Evolutionary conservation across 2,329 filamentous ascomycete species (phyloP), one percentile per base, ranked within the genome.

Genomic region (Zymoseptoria crescenta): DNA sequence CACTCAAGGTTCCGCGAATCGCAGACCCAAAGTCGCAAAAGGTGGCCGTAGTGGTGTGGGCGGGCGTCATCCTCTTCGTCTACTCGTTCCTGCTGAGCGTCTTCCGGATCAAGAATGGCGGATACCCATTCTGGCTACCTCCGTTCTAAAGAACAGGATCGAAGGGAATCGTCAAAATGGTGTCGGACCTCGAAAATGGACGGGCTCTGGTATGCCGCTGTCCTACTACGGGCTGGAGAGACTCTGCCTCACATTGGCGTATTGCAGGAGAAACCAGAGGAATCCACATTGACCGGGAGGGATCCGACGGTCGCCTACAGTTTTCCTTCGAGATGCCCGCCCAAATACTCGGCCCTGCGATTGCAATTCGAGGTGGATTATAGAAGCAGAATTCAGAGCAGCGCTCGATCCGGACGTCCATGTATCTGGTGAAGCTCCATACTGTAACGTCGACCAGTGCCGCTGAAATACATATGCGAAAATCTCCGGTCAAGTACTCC

Each of bases 31-130:
- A 86, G 68, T 79, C 83, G 8, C 94, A 99, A 76, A 87, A 94
- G 73, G 78, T 94, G 45, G 87, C 88, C 41, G 87, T 96, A 5
- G 76, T 96, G 59, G 80, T 88, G 50, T 96, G 91, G 89, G 86
- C 84, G 20, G 83, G 79, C 52, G 78, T 94, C 29, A 76, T 96
- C 58, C 86, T 96, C 67, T 76, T 88, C 64, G 85, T 91, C 76
- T 97, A 97, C 80, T 96, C 92, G 78, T 94, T 96, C 77, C 80
- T 99, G 64, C 83, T 99, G 65, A 96, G 89, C 75, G 81, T 96
- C 63, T 99, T 99, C 83, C 86, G 92, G 69, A 80, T 88, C 69
- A 99, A 99, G 86, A 99, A 97, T 72, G 86, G 86, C 35, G 91
- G 91, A 24, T 99, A 99, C 76, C 92, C 92, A 16, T 96, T 97